Conservation (phyloP, 78 protist genomes). For the Paratrimastix pyriformis region DNA sequence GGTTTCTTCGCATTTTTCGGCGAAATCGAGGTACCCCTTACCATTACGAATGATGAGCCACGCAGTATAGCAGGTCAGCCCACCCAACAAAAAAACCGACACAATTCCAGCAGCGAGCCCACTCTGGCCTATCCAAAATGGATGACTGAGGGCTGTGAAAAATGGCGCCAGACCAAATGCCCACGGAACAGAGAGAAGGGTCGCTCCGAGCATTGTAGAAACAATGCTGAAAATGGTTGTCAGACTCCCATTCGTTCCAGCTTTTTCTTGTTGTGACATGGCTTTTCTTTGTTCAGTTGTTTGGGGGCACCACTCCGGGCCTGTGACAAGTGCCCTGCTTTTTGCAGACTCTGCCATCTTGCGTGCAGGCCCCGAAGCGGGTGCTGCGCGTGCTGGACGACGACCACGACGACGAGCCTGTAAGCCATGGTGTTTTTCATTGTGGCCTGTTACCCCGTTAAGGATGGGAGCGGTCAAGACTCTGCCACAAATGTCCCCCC, state of each 20-base stretch:
- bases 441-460: too few relatives aligned
- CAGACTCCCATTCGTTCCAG: background rate
- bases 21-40: background rate
- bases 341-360: too few relatives aligned
- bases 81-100: background rate
- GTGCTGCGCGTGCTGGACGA: too few relatives aligned
- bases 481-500: too few relatives aligned
- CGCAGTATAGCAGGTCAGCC: background rate
- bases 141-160: background rate
- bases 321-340: too few relatives aligned
- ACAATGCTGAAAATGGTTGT: background rate
- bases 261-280: too few relatives aligned
- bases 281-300: too few relatives aligned
- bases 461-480: too few relatives aligned
- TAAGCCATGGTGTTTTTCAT: too few relatives aligned
- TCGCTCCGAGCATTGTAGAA: background rate
- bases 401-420: too few relatives aligned
- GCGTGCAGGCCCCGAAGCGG: too few relatives aligned
- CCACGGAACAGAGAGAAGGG: background rate
- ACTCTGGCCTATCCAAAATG: background rate
- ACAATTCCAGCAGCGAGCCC: background rate
- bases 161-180: background rate
- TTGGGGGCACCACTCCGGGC: too few relatives aligned
- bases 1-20: background rate
- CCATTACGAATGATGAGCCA: background rate